A percentile compares a stretch with the other conserved stretches of the same genome.
Evolutionary conservation across 129 eudicot genomes (phyloP).

Genomic region (Heracleum sosnowskyi): DNA sequence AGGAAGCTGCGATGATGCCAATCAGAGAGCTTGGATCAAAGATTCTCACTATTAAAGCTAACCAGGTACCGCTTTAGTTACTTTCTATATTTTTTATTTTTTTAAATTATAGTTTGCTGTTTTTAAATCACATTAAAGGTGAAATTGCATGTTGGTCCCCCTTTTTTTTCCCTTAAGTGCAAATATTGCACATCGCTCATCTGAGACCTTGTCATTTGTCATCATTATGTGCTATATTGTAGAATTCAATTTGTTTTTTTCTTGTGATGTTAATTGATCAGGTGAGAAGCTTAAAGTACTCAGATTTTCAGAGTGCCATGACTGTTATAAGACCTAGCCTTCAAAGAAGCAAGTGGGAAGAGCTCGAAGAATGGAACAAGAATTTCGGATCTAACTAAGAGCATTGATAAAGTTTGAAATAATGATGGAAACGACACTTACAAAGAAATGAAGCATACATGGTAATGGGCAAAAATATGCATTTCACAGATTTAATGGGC

Average conservation of each 20-base stretch:
- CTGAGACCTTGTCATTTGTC: background rate
- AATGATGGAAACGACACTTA: too few species aligned
- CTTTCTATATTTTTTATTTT: background rate
- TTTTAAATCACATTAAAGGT: background rate
- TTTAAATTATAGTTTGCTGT: background rate
- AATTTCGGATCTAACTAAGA: constrained; percentile 76
- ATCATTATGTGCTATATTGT: background rate
- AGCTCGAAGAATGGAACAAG: constrained; percentile 88
- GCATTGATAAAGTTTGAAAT: background rate
- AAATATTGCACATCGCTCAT: background rate
- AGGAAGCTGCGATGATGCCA: constrained; percentile 99
- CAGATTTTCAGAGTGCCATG: constrained; percentile 87
- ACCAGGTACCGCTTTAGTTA: constrained; percentile 43
- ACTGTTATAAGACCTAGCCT: constrained; percentile 80
- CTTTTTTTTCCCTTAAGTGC: background rate
- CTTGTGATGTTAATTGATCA: constrained; percentile 12
- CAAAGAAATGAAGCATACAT: background rate
- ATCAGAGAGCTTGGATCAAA: constrained; percentile 94
- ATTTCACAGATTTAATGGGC: background rate
- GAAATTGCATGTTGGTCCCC: background rate
- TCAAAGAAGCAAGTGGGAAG: constrained; percentile 83
- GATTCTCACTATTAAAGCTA: constrained; percentile 74
- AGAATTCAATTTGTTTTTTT: background rate
- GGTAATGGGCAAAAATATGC: background rate
- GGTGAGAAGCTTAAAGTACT: constrained; percentile 64